These are phyloP conservation scores for Cryphonectria nitschkei DNA, from an alignment of 2,329 filamentous ascomycete species.

Conservation along the genomic window DNA sequence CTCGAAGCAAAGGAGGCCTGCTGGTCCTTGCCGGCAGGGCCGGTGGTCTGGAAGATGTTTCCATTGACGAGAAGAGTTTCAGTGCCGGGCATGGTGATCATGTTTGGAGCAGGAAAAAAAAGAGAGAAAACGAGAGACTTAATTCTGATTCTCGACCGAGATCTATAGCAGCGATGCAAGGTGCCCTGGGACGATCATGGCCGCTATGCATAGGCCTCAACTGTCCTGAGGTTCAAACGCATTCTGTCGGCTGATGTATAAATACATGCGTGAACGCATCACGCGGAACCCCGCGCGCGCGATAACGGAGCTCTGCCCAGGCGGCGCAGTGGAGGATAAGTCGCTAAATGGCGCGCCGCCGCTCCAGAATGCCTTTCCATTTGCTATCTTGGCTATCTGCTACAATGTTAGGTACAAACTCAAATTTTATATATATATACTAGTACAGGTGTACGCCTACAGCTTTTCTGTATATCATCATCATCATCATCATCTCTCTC, in stretches of 20 bases:
- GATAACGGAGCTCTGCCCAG: slow-evolving; percentile 23
- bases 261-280: not conserved
- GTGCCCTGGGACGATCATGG: not conserved
- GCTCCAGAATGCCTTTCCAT: not conserved
- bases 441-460: not conserved
- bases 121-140: not conserved
- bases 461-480: not conserved
- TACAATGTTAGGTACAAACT: not conserved
- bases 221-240: not conserved
- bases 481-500: too few relatives aligned
- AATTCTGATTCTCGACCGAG: not conserved
- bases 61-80: slow-evolving; percentile 47
- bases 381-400: slow-evolving; percentile 18
- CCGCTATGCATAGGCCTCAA: not conserved
- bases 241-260: not conserved
- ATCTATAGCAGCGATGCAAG: not conserved
- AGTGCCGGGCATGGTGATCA: slow-evolving; percentile 5
- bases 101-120: not conserved
- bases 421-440: not conserved
- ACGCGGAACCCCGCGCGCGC: not conserved
- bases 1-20: slow-evolving; percentile 41
- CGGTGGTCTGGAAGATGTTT: slow-evolving; percentile 48
- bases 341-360: not conserved
- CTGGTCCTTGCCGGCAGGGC: slow-evolving; percentile 33
- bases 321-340: not conserved